Percentiles rank a stretch among this genome's conserved stretches.
Evolutionary conservation across 2,329 filamentous ascomycete species (phyloP).

Genomic region (Diaporthe caulivora): DNA sequence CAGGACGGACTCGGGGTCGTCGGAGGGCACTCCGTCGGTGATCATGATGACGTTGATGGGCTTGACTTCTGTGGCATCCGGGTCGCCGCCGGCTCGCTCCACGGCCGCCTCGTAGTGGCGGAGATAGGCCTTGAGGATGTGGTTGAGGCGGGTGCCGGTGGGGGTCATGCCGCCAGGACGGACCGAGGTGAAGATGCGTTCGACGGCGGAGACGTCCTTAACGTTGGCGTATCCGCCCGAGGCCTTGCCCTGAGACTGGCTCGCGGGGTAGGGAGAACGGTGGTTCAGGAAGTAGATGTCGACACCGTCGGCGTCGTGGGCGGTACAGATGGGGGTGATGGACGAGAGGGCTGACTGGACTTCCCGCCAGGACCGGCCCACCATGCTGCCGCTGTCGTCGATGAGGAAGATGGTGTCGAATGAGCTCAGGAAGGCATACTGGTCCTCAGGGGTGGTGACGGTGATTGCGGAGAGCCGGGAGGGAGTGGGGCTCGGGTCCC

Average conservation of each 20-base stretch:
- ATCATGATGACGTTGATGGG: slow-evolving; percentile 93
- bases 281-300: slow-evolving; percentile 94
- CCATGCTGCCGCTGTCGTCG: slow-evolving; percentile 93
- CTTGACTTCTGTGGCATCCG: slow-evolving; percentile 65
- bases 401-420: slow-evolving; percentile 94
- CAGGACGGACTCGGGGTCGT: slow-evolving; percentile 82
- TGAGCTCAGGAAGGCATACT: slow-evolving; percentile 78
- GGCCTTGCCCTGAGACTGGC: slow-evolving; percentile 50
- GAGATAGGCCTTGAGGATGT: slow-evolving; percentile 82
- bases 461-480: slow-evolving; percentile 45
- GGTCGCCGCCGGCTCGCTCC: slow-evolving; percentile 50
- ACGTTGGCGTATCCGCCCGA: slow-evolving; percentile 75
- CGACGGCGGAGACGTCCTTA: slow-evolving; percentile 67
- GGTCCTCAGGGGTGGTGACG: slow-evolving; percentile 67
- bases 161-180: slow-evolving; percentile 77
- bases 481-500: slow-evolving; percentile 41
- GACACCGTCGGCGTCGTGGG: slow-evolving; percentile 84
- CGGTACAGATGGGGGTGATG: slow-evolving; percentile 86
- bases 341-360: slow-evolving; percentile 76
- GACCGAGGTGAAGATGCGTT: slow-evolving; percentile 77
- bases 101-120: slow-evolving; percentile 59
- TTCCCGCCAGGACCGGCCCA: slow-evolving; percentile 80
- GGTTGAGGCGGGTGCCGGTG: slow-evolving; percentile 77
- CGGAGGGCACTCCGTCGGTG: slow-evolving; percentile 86
- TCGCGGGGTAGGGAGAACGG: slow-evolving; percentile 54